Base-by-base conservation (phyloP, 441 rosid species). In the Lagerstroemia fauriei region DNA sequence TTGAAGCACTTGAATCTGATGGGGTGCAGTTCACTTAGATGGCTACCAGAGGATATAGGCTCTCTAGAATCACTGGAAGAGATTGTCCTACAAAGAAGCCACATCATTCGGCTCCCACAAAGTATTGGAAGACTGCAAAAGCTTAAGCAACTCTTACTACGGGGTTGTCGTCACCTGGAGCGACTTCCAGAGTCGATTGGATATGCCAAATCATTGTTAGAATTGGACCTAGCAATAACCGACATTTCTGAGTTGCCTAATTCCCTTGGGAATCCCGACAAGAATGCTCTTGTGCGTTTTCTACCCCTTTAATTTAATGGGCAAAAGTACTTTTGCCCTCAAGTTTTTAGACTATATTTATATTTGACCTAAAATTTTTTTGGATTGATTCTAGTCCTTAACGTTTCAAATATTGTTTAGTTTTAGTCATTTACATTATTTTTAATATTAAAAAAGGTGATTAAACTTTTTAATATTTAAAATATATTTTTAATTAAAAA, bases 251-350 rank as follows among this genome's bases (percentile, higher is more conserved):
- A 69, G 53, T 48, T 56, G 34, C 82, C 82, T 20, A 32, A 38
- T 27, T 79, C 82, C 41, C 31, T 71, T 51, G 82, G 76, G 51
- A 4, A 48, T 31, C 82, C 50, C 50, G 50, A 47, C 50, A 47
- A 47, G 50, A 12, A 1, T 47, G 11, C 50, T 47, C 50, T 7
- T 47, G 50, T 47, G 50, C 50, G n/a, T n/a, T n/a, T n/a, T n/a
- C n/a, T n/a, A n/a, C n/a, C n/a, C n/a, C n/a, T n/a, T n/a, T n/a
- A n/a, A n/a, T n/a, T n/a, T n/a, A n/a, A n/a, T n/a, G n/a, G n/a
- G n/a, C n/a, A n/a, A n/a, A n/a, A n/a, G n/a, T n/a, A n/a, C n/a
- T n/a, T n/a, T n/a, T n/a, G n/a, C n/a, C n/a, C n/a, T n/a, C n/a
- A n/a, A n/a, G n/a, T n/a, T n/a, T n/a, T n/a, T n/a, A n/a, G n/a